Evolutionary conservation across 768 basidiomycete species (phyloP).

Genomic region (Amylocystis lapponica): DNA sequence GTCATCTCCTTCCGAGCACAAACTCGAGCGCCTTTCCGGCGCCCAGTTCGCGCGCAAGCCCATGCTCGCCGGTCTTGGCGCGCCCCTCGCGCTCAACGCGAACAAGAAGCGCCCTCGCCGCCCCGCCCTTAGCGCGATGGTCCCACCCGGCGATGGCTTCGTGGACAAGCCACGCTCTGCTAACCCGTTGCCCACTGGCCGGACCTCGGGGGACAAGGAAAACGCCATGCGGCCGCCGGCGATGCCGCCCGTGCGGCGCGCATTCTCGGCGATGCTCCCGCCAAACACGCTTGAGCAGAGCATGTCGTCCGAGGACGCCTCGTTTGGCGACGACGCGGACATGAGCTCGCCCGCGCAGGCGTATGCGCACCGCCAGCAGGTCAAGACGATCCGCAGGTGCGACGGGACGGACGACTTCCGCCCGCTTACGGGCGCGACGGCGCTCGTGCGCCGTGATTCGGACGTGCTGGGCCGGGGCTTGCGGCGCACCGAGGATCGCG

Average conservation of each 20-base stretch:
- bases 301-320: constrained; percentile 39
- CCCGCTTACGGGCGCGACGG: constrained; percentile 63
- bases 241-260: constrained; percentile 55
- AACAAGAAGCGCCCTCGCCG: constrained; percentile 57
- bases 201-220: constrained; percentile 5
- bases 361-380: constrained; percentile 71
- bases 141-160: constrained; percentile 37
- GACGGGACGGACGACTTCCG: constrained; percentile 81
- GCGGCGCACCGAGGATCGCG: constrained; percentile 14
- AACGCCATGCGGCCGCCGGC: constrained; percentile 12
- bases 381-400: constrained; percentile 70
- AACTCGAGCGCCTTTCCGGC: constrained; percentile 37
- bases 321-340: constrained; percentile 47
- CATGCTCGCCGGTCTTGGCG: constrained; percentile 48
- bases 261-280: constrained; percentile 68
- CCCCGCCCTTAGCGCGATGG: constrained; percentile 61
- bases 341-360: constrained; percentile 80
- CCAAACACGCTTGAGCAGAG: constrained; percentile 30
- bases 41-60: constrained; percentile 38
- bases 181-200: constrained; percentile 23
- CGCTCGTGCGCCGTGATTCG: constrained; percentile 35
- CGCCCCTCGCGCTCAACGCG: constrained; percentile 39
- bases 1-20: constrained; percentile 43
- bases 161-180: constrained; percentile 11
- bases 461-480: constrained; percentile 33